These are phyloP conservation scores for Claviceps citrina DNA, from an alignment of 2,329 filamentous ascomycete genomes.

Conservation along the genomic window DNA sequence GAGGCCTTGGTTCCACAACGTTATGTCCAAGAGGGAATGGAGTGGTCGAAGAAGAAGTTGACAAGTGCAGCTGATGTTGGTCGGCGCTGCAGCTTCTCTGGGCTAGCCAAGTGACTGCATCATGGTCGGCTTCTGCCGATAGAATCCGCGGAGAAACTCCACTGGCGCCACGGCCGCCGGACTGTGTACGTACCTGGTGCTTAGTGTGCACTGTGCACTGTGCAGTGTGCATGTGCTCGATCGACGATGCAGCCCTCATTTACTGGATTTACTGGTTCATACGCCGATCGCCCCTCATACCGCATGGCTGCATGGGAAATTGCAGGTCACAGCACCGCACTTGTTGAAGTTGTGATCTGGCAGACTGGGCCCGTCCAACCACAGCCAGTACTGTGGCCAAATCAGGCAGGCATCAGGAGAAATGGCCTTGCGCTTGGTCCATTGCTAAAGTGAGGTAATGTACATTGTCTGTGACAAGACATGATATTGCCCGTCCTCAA, in stretches of 20 bases:
- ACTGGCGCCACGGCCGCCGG: too few species aligned
- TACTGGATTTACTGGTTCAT: neutral
- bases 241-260: too few species aligned
- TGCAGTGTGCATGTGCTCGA: too few species aligned
- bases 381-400: neutral
- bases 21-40: too few species aligned
- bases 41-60: too few species aligned
- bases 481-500: neutral
- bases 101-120: neutral
- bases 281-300: too few species aligned
- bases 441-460: neutral
- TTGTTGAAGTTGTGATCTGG: too few species aligned
- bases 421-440: neutral
- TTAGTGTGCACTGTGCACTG: too few species aligned
- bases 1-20: neutral
- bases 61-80: too few species aligned
- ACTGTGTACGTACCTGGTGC: too few species aligned
- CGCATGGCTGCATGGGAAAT: constrained; percentile 1
- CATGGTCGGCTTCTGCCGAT: constrained; percentile 2
- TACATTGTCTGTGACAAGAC: too few species aligned
- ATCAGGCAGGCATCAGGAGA: constrained; percentile 5
- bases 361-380: constrained; percentile 3
- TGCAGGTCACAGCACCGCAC: neutral
- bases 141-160: constrained; percentile 5
- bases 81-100: neutral